Conservation (phyloP, 805 yeast genomes). For the Ogataea polymorpha region DNA sequence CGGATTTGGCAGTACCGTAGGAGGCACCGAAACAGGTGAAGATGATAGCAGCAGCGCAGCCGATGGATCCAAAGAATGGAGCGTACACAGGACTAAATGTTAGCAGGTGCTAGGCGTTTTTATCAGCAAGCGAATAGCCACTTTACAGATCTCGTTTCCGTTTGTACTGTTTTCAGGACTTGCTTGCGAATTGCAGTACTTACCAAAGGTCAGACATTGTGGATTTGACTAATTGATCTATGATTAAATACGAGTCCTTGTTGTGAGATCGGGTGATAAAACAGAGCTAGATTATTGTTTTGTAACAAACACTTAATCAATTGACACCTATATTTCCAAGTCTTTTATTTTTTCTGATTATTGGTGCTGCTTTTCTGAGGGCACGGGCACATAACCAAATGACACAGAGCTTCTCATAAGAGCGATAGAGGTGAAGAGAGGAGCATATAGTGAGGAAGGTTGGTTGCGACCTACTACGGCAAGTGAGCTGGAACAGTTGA, state of each 20-base stretch:
- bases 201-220: constrained; percentile 23
- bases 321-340: constrained; percentile 11
- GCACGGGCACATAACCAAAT: constrained; percentile 6
- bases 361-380: constrained; percentile 12
- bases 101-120: not conserved
- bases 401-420: not conserved
- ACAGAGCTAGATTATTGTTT: constrained; percentile 2
- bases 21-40: constrained; percentile 99
- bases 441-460: too few species aligned
- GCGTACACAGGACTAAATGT: constrained; percentile 66
- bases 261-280: not conserved
- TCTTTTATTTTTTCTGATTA: constrained; percentile 2
- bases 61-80: constrained; percentile 98
- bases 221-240: constrained; percentile 2
- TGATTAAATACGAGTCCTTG: constrained; percentile 2
- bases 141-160: not conserved
- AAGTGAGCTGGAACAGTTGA: too few species aligned
- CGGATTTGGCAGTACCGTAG: constrained; percentile 98
- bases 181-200: constrained; percentile 7
- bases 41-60: constrained; percentile 98
- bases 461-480: too few species aligned
- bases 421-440: too few species aligned
- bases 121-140: not conserved
- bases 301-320: constrained; percentile 6
- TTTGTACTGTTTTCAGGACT: not conserved